A percentile compares a stretch with the other conserved stretches of the same genome.
phyloP scores from a whole-genome alignment of 768 basidiomycete genomes.

The Auricularia sp. region DNA sequence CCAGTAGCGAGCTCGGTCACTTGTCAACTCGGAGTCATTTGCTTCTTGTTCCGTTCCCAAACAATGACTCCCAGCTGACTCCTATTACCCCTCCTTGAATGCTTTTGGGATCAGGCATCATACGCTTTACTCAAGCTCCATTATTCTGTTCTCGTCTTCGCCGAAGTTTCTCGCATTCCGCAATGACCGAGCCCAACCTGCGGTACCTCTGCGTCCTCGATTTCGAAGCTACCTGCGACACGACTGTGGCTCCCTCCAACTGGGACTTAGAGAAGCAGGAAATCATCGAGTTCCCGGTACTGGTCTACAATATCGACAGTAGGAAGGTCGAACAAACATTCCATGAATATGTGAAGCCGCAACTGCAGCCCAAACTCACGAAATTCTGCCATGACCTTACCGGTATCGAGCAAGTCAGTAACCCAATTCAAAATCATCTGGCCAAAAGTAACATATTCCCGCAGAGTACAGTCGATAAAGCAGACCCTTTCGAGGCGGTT shows the following conservation, averaged over 20 bases:
- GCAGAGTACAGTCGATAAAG: slow-evolving; percentile 9
- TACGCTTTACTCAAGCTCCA: too few species aligned
- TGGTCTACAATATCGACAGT: slow-evolving; percentile 1
- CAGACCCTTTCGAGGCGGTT: slow-evolving; percentile 5
- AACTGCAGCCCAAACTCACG: slow-evolving; percentile 4
- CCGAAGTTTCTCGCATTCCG: too few species aligned
- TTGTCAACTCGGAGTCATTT: too few species aligned
- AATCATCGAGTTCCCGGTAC: slow-evolving; percentile 6
- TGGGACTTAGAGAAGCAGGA: slow-evolving; percentile 1
- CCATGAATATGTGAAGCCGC: slow-evolving; percentile 8
- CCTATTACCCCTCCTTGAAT: too few species aligned
- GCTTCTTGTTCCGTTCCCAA: too few species aligned
- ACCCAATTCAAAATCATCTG: too few species aligned
- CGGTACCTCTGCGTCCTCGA: slow-evolving; percentile 5
- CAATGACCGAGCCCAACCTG: background rate
- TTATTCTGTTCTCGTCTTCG: too few species aligned
- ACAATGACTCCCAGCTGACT: too few species aligned
- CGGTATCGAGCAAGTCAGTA: slow-evolving; percentile 7
- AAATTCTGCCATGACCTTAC: slow-evolving; percentile 10
- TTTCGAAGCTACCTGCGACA: slow-evolving; percentile 6
- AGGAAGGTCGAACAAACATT: slow-evolving; percentile 4
- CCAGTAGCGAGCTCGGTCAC: too few species aligned
- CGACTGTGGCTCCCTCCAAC: background rate
- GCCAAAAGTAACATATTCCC: too few species aligned
- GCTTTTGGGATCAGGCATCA: too few species aligned